These are phyloP conservation scores for Reutealis trisperma DNA, from an alignment of 345 rosid genomes.

Conservation along the genomic window DNA sequence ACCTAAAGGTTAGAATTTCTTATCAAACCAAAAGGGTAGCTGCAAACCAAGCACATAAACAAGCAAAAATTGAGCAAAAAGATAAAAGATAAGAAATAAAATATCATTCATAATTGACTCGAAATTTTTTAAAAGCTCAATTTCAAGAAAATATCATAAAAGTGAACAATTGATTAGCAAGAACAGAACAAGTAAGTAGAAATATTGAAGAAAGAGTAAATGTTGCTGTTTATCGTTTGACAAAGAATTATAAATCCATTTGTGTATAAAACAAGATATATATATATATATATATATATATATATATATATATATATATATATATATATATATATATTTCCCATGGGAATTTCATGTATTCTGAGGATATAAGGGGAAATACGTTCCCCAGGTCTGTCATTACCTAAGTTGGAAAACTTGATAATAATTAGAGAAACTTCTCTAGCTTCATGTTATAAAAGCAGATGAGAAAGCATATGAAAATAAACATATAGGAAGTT, in stretches of 20 bases:
- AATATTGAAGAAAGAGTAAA: neutral
- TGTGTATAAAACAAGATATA: neutral
- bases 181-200: neutral
- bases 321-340: too few species aligned
- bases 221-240: neutral
- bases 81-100: neutral
- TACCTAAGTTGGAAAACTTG: neutral
- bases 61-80: neutral
- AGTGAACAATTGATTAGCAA: neutral
- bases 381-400: neutral
- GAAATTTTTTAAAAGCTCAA: neutral
- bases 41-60: neutral
- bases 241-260: neutral
- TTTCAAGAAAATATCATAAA: neutral
- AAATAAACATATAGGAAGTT: neutral
- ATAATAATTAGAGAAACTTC: neutral
- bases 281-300: neutral
- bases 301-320: too few species aligned
- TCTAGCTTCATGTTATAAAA: neutral
- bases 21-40: neutral
- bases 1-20: neutral
- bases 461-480: neutral
- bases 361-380: too few species aligned
- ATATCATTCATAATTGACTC: neutral
- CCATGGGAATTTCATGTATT: too few species aligned